These are phyloP conservation scores for Ustilago bromivora DNA, from an alignment of 1,284 basidiomycete species.

Conservation along the genomic window DNA sequence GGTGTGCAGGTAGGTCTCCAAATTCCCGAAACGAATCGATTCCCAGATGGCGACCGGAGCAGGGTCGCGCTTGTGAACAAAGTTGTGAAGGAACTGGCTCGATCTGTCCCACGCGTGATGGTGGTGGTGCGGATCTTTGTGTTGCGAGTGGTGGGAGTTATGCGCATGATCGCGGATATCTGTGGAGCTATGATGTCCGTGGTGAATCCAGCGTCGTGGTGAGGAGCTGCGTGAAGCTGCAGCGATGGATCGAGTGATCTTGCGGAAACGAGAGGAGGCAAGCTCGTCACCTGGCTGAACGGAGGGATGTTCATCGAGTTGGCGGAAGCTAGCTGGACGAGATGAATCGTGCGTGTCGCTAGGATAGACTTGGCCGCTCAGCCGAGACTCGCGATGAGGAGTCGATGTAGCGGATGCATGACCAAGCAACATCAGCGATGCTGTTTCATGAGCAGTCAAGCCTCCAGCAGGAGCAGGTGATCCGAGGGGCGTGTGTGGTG, in stretches of 20 bases:
- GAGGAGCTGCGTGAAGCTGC: slow-evolving; percentile 40
- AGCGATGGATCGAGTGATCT: slow-evolving; percentile 47
- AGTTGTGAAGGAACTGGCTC: slow-evolving; percentile 32
- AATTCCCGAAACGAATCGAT: slow-evolving; percentile 54
- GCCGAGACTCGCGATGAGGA: slow-evolving; percentile 42
- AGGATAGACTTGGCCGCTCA: slow-evolving; percentile 27
- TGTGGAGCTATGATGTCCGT: slow-evolving; percentile 16
- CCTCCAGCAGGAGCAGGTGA: slow-evolving; percentile 2
- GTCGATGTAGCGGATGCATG: slow-evolving; percentile 26
- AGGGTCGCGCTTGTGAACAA: slow-evolving; percentile 42
- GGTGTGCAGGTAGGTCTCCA: slow-evolving; percentile 58
- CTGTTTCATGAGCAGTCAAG: slow-evolving; percentile 7
- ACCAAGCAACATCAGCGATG: slow-evolving; percentile 7
- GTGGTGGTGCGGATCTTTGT: background rate
- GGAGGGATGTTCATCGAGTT: slow-evolving; percentile 49
- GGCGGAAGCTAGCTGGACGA: slow-evolving; percentile 29
- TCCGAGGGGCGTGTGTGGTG: slow-evolving; percentile 10
- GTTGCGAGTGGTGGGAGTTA: slow-evolving; percentile 1
- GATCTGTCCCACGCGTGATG: slow-evolving; percentile 34
- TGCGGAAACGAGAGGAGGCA: slow-evolving; percentile 41
- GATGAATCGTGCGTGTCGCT: slow-evolving; percentile 7
- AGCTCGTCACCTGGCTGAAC: slow-evolving; percentile 40
- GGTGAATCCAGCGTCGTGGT: slow-evolving; percentile 36
- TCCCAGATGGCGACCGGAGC: slow-evolving; percentile 64
- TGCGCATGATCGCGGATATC: slow-evolving; percentile 25